phyloP scores from a whole-genome alignment of 371 early-diverging fungal species.

The Furculomyces boomerangus region DNA sequence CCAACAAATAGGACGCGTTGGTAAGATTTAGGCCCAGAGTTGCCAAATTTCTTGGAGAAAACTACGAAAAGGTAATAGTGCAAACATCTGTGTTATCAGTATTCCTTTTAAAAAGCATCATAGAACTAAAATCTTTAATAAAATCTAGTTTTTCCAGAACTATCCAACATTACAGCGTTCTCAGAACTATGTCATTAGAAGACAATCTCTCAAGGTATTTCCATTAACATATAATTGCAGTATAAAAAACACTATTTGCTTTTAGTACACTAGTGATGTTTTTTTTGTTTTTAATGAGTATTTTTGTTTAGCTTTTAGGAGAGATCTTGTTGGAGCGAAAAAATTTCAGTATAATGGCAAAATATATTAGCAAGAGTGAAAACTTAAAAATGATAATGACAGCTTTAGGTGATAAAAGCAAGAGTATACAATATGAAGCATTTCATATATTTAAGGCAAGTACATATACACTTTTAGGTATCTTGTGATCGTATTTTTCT shows the following conservation, averaged over 20 bases:
- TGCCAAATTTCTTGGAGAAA: conserved; percentile 64
- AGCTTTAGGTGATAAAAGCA: conserved; percentile 75
- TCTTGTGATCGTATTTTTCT: not conserved
- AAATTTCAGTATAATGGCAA: conserved; percentile 88
- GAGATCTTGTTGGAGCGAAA: conserved; percentile 90
- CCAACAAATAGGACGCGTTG: conserved; percentile 42
- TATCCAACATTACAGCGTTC: conserved; percentile 74
- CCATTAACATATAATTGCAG: too few species aligned
- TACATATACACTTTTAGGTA: not conserved
- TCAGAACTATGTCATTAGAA: conserved; percentile 88
- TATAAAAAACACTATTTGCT: too few species aligned
- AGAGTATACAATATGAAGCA: conserved; percentile 97
- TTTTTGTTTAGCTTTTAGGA: conserved; percentile 54
- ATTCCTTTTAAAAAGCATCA: not conserved
- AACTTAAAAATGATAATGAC: conserved; percentile 97
- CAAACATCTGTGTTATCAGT: not conserved
- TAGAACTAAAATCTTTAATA: not conserved
- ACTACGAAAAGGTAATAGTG: conserved; percentile 47
- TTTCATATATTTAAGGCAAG: conserved; percentile 89
- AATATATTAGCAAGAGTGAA: conserved; percentile 77
- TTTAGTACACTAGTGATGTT: too few species aligned
- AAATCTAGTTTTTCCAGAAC: conserved; percentile 55
- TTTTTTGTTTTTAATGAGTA: conserved; percentile 14
- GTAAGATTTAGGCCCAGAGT: conserved; percentile 85
- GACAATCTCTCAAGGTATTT: conserved; percentile 73